Base-by-base conservation (phyloP, 352 stramenopile species). In the Globisporangium nagaii region DNA sequence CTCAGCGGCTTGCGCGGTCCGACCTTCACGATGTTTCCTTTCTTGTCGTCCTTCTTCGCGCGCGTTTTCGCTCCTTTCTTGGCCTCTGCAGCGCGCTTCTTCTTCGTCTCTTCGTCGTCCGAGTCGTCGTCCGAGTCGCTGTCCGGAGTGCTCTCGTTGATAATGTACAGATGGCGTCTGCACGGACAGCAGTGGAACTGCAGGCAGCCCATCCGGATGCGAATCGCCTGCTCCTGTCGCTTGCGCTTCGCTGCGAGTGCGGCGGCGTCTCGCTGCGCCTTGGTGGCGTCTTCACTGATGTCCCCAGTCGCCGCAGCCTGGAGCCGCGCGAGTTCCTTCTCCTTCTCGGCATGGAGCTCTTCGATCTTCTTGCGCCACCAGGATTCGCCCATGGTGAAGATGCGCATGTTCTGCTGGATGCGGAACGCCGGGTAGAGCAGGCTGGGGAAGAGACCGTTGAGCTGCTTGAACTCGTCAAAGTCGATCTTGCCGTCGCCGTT, bases 331-430 rank as follows among this genome's bases (percentile, higher is more conserved):
- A 81, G 65, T 35, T 80, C 70, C 12, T 72, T 68, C 10, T 66
- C 61, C 41, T 77, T 79, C 17, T 86, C 72, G 2, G 60, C 58
- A 6, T 70, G 46, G 19, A 87, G 56, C 30, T 87, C 66, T 8
- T 75, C 67, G 47, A 84, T 73, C 40, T 86, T 84, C 11, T 65
- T 64, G n/a, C 66, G 60, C 79, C 79, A 89, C 75, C 79, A 89
- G 31, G 58, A 58, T 28, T 86, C 73, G 34, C 79, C 75, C 45
- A 89, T 68, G 9, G 79, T 84, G 61, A 74, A 78, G 45, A 79
- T 66, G 24, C 74, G 73, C 72, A 89, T 86, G 60, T 85, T 86
- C 36, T 86, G 75, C 44, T 89, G 79, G 57, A 89, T 86, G 15
- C 79, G 79, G 47, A 84, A 89, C 17, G 73, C 75, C 0, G 79